Base-by-base conservation (phyloP, 805 yeast genomes). In the Dipodascopsis uninucleata region DNA sequence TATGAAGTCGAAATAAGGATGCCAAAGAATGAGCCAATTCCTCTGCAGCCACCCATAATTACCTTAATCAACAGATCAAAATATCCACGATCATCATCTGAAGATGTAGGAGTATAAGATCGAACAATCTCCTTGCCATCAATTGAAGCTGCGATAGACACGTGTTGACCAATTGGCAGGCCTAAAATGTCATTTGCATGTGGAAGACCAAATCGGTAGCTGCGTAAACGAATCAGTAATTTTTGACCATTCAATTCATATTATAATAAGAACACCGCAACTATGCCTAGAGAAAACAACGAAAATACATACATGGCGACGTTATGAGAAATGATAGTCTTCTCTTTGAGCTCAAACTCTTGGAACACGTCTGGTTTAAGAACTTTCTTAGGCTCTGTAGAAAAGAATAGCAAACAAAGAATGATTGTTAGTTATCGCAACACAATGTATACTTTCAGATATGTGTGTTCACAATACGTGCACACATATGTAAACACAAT, bases 81-180 rank as follows among this genome's bases (percentile, higher is more conserved):
- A 67, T 73, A 77, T 34, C 97, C 97, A 60, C 74, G 73, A 48
- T 81, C 78, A 50, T 79, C 84, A 39, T 57, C 58, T 57, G 82
- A 74, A 21, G 95, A 81, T 55, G 86, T 81, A 40, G 97, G 96
- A 4, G 96, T 88, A 70, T 90, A 89, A 4, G 94, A 84, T 67
- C 96, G 78, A 41, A 83, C 78, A 40, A 86, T 72, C 58, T 83
- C 89, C 68, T 85, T 85, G 43, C 82, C 96, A 57, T 79, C 76
- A 58, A 88, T 81, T 33, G 66, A 70, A 16, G 94, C 90, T 17
- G 78, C 77, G 58, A 89, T 79, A 35, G 87, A 77, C 61, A 90
- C 82, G 64, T 90, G 97, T 46, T 90, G 97, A 42, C 97, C 97
- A 60, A 86, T 82, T 45, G 96, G 96, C 54, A 90, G 74, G 7